A percentile compares a stretch with the other conserved stretches of the same genome.
Conservation (phyloP, 2,329 filamentous ascomycete species). For the Fusarium subglutinans region DNA sequence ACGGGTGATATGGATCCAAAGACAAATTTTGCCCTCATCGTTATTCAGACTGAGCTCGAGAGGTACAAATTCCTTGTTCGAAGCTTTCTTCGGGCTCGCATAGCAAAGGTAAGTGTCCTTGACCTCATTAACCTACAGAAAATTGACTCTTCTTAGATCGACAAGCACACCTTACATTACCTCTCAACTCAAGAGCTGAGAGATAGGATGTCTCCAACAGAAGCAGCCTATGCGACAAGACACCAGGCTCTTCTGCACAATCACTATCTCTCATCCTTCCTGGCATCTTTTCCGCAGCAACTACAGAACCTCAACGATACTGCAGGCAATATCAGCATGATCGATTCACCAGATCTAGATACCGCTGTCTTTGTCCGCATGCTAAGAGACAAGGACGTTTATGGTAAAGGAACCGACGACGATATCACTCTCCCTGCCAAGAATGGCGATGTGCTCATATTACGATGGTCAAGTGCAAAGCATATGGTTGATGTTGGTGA, state of each 20-base stretch:
- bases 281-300: slow-evolving; percentile 79
- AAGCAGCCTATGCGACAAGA: slow-evolving; percentile 82
- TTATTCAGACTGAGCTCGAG: slow-evolving; percentile 96
- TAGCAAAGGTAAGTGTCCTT: slow-evolving; percentile 74
- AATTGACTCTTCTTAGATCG: slow-evolving; percentile 65
- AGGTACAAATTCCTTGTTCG: slow-evolving; percentile 91
- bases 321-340: slow-evolving; percentile 89
- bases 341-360: slow-evolving; percentile 85
- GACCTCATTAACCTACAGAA: too few relatives aligned
- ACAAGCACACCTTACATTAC: slow-evolving; percentile 79
- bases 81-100: slow-evolving; percentile 82
- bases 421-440: slow-evolving; percentile 67
- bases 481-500: slow-evolving; percentile 62
- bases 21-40: slow-evolving; percentile 91
- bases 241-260: slow-evolving; percentile 86
- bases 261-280: slow-evolving; percentile 87
- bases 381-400: slow-evolving; percentile 67
- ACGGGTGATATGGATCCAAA: slow-evolving; percentile 88
- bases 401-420: slow-evolving; percentile 69
- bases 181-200: slow-evolving; percentile 65
- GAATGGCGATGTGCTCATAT: slow-evolving; percentile 73
- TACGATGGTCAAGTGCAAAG: slow-evolving; percentile 80
- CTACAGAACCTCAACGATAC: slow-evolving; percentile 91
- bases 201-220: slow-evolving; percentile 75
- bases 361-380: slow-evolving; percentile 85